Evolutionary conservation across 2,329 filamentous ascomycete species (phyloP), one percentile per base, ranked within the genome.

Genomic region (Akanthomyces lecanii): DNA sequence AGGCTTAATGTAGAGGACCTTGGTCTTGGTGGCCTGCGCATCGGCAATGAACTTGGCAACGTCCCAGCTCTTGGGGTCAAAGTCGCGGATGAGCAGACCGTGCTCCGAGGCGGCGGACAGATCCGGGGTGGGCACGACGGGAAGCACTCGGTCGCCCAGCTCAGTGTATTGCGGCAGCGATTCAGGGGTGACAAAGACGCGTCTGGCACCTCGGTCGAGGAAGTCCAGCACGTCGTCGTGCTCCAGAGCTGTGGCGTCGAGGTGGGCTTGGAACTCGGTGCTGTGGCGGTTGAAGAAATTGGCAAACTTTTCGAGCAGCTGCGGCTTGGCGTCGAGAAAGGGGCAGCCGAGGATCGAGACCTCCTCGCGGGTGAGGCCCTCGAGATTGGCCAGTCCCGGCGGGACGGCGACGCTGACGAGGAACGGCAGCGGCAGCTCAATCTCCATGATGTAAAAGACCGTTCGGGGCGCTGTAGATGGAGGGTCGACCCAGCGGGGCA

Each of bases 141-240:
- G 82, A 23, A 84, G 78, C 30, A 88, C 81, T 63, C 86, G 79
- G 50, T 80, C 77, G 50, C 82, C 83, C 66, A 85, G 86, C 66
- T 82, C 80, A 54, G 79, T 75, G 64, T 84, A 83, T 58, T 81
- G 77, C 10, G 81, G 79, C 60, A 96, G 79, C 72, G 92, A 89
- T 63, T 87, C 82, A 54, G 87, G 83, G 21, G 84, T 83, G 57
- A 97, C 90, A 74, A 98, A 95, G 66, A 95, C 89, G 73, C 89
- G 95, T 59, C 87, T 85, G 7, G 92, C 92, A 64, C 95, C 95
- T 66, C 87, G 85, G 74, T 99, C 91, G 62, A 99, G 85, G 42
- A 98, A 82, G 53, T 89, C 84, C 61, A 94, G 78, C 42, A 98
- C 81, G 66, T 96, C 89, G 67, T 92, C 89, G 62, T 81, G 79